These are phyloP conservation scores for Zancudomyces culisetae DNA, from an alignment of 371 early-diverging fungal genomes.

Conservation along the genomic window DNA sequence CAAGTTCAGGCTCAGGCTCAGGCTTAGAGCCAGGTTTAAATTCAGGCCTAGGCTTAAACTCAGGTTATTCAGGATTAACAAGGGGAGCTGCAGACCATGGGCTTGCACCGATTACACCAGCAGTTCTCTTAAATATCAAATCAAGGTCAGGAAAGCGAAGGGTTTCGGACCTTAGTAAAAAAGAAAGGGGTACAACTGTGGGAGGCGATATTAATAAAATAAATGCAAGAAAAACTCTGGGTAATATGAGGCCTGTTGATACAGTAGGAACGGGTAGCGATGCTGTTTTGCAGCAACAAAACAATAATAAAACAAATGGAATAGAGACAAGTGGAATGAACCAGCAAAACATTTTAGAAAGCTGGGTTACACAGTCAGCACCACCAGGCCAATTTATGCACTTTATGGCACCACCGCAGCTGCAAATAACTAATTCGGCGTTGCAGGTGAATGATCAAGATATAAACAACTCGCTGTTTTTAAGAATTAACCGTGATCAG, in stretches of 20 bases:
- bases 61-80: no score
- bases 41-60: no score
- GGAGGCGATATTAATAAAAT: not conserved
- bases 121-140: not conserved
- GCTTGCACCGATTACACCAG: not conserved
- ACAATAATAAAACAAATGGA: not conserved
- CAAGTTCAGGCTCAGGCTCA: no score
- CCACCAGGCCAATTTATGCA: slow-evolving; percentile 2
- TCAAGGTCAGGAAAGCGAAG: not conserved
- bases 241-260: not conserved
- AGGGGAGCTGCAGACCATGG: not conserved
- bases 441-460: not conserved
- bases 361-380: slow-evolving; percentile 1
- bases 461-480: no score
- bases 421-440: not conserved
- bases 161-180: not conserved
- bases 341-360: not conserved
- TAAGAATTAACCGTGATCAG: no score
- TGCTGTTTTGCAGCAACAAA: not conserved
- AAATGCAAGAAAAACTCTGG: not conserved
- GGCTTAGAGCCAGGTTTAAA: no score
- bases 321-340: no score
- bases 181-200: not conserved
- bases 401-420: not conserved
- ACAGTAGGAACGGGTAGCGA: not conserved